phyloP scores from a whole-genome alignment of 106 monocot genomes.

The Platanthera guangdongensis region DNA sequence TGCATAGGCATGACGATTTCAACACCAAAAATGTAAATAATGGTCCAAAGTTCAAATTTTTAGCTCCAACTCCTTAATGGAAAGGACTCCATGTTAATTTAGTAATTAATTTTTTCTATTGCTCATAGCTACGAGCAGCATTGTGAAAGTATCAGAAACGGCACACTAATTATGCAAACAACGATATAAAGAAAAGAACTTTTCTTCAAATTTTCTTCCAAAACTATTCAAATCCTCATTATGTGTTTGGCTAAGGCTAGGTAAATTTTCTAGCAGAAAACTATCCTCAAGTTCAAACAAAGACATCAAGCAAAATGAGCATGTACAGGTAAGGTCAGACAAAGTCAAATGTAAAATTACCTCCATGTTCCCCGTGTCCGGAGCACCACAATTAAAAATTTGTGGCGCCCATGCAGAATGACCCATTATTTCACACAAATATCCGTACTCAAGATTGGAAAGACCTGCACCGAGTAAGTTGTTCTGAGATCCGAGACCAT shows the following conservation, averaged over 20 bases:
- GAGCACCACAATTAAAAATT: slow-evolving; percentile 92
- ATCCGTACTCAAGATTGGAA: slow-evolving; percentile 96
- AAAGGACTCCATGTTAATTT: too few relatives aligned
- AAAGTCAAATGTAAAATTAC: slow-evolving; percentile 23
- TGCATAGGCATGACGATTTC: too few relatives aligned
- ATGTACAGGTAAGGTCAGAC: not conserved
- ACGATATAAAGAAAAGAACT: too few relatives aligned
- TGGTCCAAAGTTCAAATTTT: too few relatives aligned
- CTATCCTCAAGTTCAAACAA: not conserved
- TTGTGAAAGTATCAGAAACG: too few relatives aligned
- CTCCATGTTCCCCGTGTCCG: slow-evolving; percentile 99
- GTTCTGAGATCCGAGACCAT: slow-evolving; percentile 13
- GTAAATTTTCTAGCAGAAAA: not conserved
- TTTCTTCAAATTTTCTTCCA: too few relatives aligned
- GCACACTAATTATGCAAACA: too few relatives aligned
- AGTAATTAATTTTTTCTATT: too few relatives aligned
- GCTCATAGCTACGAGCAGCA: too few relatives aligned
- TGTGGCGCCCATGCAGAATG: slow-evolving; percentile 96
- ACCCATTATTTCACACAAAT: slow-evolving; percentile 97
- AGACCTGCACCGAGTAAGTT: slow-evolving; percentile 80
- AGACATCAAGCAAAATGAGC: slow-evolving; percentile 5
- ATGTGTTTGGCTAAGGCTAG: not conserved
- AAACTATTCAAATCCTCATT: not conserved
- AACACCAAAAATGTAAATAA: too few relatives aligned
- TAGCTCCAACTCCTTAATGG: too few relatives aligned